phyloP scores from a whole-genome alignment of 2,329 filamentous ascomycete species.

The Curvularia lunata region DNA sequence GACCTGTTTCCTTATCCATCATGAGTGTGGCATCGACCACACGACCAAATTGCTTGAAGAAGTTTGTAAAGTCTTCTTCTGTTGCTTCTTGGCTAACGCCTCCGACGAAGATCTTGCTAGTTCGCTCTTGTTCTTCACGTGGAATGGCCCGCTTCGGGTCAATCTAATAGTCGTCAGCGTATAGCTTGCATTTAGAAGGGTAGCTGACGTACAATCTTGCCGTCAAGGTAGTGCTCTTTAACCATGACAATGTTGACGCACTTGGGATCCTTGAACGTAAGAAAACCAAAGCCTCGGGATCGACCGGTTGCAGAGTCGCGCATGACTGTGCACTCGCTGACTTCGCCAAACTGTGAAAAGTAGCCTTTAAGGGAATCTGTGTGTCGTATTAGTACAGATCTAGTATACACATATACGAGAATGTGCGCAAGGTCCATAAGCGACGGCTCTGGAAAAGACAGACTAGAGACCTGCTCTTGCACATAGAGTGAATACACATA shows the following conservation, averaged over 20 bases:
- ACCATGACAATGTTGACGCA: conserved; percentile 99
- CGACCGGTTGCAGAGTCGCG: conserved; percentile 91
- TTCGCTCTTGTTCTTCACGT: conserved; percentile 96
- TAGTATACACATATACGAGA: neutral
- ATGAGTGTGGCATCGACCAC: conserved; percentile 97
- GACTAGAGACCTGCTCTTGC: neutral
- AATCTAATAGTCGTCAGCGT: conserved; percentile 67
- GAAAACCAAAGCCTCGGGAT: conserved; percentile 94
- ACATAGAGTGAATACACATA: conserved; percentile 59
- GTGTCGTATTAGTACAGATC: neutral
- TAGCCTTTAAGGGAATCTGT: conserved; percentile 95
- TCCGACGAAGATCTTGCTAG: conserved; percentile 97
- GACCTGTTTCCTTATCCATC: conserved; percentile 99
- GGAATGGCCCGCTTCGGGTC: conserved; percentile 98
- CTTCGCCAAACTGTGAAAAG: conserved; percentile 97
- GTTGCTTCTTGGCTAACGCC: conserved; percentile 97
- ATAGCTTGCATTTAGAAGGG: conserved; percentile 17
- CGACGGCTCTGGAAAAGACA: neutral
- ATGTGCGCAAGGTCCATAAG: neutral
- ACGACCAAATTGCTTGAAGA: conserved; percentile 94
- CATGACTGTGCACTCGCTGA: conserved; percentile 99
- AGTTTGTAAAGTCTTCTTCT: conserved; percentile 93
- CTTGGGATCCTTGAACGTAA: conserved; percentile 97
- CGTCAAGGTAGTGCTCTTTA: conserved; percentile 97
- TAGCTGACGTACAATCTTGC: conserved; percentile 83